Percentiles rank a stretch among this genome's conserved stretches.
phyloP scores from a whole-genome alignment of 1,284 basidiomycete species.

The Malassezia cuniculi region DNA sequence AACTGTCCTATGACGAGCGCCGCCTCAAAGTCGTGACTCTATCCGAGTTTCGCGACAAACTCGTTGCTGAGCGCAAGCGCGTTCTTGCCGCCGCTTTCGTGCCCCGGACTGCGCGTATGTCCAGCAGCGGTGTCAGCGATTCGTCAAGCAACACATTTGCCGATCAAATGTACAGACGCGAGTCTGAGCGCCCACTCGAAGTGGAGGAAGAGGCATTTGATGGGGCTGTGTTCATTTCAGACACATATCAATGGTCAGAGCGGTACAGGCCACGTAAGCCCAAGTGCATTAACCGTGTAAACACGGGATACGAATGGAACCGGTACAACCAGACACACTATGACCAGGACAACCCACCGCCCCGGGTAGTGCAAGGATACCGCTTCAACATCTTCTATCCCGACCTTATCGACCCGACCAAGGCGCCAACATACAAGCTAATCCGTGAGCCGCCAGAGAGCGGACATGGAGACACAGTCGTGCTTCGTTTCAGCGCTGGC shows the following conservation, averaged over 20 bases:
- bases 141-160: too few species aligned
- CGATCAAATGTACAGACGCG: slow-evolving; percentile 27
- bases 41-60: slow-evolving; percentile 17
- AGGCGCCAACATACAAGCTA: slow-evolving; percentile 87
- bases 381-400: slow-evolving; percentile 95
- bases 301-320: slow-evolving; percentile 99
- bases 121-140: too few species aligned
- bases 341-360: slow-evolving; percentile 42
- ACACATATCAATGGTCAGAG: slow-evolving; percentile 97
- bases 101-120: slow-evolving; percentile 14
- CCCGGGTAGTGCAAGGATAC: slow-evolving; percentile 57
- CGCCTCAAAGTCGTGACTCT: slow-evolving; percentile 17
- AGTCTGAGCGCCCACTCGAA: slow-evolving; percentile 67
- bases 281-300: slow-evolving; percentile 94
- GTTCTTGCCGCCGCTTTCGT: slow-evolving; percentile 24
- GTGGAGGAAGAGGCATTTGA: slow-evolving; percentile 92
- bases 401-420: slow-evolving; percentile 88
- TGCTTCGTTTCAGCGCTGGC: slow-evolving; percentile 85
- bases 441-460: slow-evolving; percentile 9
- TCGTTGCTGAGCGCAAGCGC: slow-evolving; percentile 21
- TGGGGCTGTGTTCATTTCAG: slow-evolving; percentile 79
- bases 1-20: slow-evolving; percentile 25
- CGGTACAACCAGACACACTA: slow-evolving; percentile 51
- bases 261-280: slow-evolving; percentile 97
- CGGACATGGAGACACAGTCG: slow-evolving; percentile 61